Conservation (phyloP, 192 early-diverging fungal species). For the Chytriomyces confervae region DNA sequence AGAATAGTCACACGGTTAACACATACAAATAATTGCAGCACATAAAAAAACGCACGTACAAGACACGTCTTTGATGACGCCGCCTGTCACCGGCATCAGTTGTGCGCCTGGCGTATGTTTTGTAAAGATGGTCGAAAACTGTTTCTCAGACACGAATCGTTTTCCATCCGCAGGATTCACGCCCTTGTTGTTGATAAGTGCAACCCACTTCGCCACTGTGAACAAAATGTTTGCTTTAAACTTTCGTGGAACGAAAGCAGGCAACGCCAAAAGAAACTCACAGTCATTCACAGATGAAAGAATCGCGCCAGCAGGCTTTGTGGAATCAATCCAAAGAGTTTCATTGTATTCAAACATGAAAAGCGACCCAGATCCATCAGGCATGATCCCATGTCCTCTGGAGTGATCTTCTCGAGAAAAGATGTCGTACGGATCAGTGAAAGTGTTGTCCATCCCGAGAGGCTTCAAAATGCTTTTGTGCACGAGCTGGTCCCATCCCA, state of each 20-base stretch:
- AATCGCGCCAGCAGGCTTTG: constrained; percentile 21
- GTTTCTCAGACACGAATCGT: not conserved
- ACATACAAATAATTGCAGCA: not conserved
- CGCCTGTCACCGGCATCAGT: not conserved
- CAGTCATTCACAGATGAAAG: not conserved
- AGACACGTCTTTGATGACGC: not conserved
- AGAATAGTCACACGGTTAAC: not conserved
- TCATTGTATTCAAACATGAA: not conserved
- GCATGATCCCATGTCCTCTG: not conserved
- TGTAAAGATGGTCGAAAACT: constrained; percentile 1
- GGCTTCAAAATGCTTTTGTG: constrained; percentile 3
- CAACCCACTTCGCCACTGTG: constrained; percentile 22
- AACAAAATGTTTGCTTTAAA: not conserved
- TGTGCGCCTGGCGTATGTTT: constrained; percentile 1
- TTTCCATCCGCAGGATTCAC: constrained; percentile 4
- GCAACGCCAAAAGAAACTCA: not conserved
- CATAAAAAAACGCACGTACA: not conserved
- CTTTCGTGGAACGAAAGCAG: not conserved
- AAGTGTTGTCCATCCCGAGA: constrained; percentile 19
- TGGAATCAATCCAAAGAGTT: not conserved
- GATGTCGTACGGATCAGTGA: not conserved
- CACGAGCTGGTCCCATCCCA: constrained; percentile 18
- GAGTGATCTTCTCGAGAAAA: not conserved
- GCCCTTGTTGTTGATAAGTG: constrained; percentile 9
- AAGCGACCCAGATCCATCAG: not conserved